Evolutionary conservation across 1,284 basidiomycete genomes (phyloP).

Genomic region (Apiotrichum veenhuisii): DNA sequence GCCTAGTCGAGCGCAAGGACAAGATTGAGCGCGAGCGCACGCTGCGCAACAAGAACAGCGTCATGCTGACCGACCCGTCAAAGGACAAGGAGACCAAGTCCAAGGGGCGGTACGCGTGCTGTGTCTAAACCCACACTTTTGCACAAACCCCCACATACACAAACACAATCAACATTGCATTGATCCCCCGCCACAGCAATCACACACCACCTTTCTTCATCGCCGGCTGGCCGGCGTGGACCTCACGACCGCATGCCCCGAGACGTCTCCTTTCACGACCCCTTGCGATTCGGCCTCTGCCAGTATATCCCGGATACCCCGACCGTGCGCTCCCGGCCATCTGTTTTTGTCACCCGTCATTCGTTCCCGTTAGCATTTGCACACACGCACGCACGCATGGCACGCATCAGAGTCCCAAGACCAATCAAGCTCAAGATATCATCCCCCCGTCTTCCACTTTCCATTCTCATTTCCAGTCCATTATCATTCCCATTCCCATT

Average conservation of each 20-base stretch:
- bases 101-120: slow-evolving; percentile 18
- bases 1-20: slow-evolving; percentile 44
- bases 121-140: slow-evolving; percentile 2
- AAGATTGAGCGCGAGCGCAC: slow-evolving; percentile 45
- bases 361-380: neutral
- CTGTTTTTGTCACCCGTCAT: neutral
- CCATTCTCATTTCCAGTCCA: too few relatives aligned
- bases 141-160: neutral
- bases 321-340: neutral
- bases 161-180: neutral
- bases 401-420: neutral
- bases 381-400: neutral
- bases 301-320: neutral
- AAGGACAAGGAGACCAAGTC: slow-evolving; percentile 13
- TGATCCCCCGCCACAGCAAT: neutral
- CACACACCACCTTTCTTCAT: neutral
- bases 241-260: neutral
- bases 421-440: neutral
- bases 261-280: neutral
- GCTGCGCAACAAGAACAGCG: slow-evolving; percentile 39
- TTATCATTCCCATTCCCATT: too few relatives aligned
- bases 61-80: slow-evolving; percentile 41
- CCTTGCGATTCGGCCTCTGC: neutral
- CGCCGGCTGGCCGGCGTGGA: neutral
- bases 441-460: neutral